phyloP scores from a whole-genome alignment of 2,329 filamentous ascomycete genomes.

The Blastomyces parvus region DNA sequence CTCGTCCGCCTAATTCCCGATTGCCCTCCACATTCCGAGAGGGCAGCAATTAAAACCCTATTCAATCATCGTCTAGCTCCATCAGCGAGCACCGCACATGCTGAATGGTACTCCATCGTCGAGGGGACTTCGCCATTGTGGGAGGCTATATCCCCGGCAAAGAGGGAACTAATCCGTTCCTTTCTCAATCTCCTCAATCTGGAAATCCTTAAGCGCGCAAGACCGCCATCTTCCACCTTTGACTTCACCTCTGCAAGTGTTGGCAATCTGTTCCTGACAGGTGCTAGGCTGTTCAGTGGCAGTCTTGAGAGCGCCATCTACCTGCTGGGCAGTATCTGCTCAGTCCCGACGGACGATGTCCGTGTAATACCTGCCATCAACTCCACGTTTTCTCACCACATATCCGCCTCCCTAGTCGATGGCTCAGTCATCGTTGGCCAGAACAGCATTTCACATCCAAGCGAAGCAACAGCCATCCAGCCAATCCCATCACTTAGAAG shows the following conservation, averaged over 20 bases:
- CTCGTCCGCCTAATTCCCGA: constrained; percentile 83
- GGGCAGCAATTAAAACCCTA: constrained; percentile 64
- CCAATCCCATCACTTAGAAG: constrained; percentile 24
- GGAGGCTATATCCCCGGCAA: constrained; percentile 58
- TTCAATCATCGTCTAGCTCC: constrained; percentile 79
- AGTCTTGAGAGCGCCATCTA: constrained; percentile 91
- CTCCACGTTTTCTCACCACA: constrained; percentile 91
- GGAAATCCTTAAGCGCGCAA: constrained; percentile 66
- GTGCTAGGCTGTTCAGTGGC: constrained; percentile 80
- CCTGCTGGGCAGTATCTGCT: constrained; percentile 74
- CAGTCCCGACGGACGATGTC: constrained; percentile 61
- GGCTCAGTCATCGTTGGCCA: constrained; percentile 77
- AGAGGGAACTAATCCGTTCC: constrained; percentile 66
- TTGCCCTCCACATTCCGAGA: constrained; percentile 49
- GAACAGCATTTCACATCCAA: constrained; percentile 84
- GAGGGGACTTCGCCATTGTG: constrained; percentile 73
- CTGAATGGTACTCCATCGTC: constrained; percentile 82
- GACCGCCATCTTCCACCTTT: constrained; percentile 60
- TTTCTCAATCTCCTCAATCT: constrained; percentile 68
- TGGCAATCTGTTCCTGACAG: constrained; percentile 72
- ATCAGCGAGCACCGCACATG: constrained; percentile 51
- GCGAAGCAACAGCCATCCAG: constrained; percentile 49
- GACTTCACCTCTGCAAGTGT: constrained; percentile 68
- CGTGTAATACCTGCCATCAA: constrained; percentile 83
- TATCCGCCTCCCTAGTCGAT: constrained; percentile 69